Base-by-base conservation (phyloP, 345 rosid species). In the Boechera retrofracta region DNA sequence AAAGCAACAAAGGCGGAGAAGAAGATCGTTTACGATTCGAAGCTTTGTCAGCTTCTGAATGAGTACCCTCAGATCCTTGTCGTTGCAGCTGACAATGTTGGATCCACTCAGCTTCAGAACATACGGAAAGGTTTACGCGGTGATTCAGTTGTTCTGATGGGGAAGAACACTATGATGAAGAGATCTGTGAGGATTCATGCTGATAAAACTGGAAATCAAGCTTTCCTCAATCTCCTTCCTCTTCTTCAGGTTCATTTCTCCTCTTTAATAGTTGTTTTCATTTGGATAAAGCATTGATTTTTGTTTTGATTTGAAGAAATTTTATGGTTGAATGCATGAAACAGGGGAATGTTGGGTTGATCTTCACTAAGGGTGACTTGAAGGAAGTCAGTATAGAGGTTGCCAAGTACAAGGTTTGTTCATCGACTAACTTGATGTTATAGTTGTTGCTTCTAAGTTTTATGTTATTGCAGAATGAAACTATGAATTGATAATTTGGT, bases 161-260 rank as follows among this genome's bases (percentile, higher is more conserved):
- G 97, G 10, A 94, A 94, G 78, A 94, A 94, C 72, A 94, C 98
- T 0, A 94, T 94, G 98, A 92, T 92, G 98, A 94, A 92, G 85
- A 77, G 98, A 81, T 73, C 97, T 28, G 71, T 94, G 62, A 84
- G 94, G 76, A 78, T 92, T 0, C 97, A 94, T 74, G 62, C 97
- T 11, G 93, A 94, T 42, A 88, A 86, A 26, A 92, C 93, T 1
- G 97, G 97, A 0, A 94, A 88, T 76, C 36, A 60, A 2, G 74
- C 80, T 18, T 83, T 81, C 80, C 89, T 87, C 10, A 89, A 69
- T 75, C 92, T 94, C 47, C 69, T 89, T 56, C 93, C 97, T 5
- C 97, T 92, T 35, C 97, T 94, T 38, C 97, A 92, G 97, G 98
- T 90, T 63, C 9, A 1, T 55, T 39, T 28, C 4, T 55, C 10